Evolutionary conservation across 768 basidiomycete genomes (phyloP).

Genomic region (Rossbeevera mucosa): DNA sequence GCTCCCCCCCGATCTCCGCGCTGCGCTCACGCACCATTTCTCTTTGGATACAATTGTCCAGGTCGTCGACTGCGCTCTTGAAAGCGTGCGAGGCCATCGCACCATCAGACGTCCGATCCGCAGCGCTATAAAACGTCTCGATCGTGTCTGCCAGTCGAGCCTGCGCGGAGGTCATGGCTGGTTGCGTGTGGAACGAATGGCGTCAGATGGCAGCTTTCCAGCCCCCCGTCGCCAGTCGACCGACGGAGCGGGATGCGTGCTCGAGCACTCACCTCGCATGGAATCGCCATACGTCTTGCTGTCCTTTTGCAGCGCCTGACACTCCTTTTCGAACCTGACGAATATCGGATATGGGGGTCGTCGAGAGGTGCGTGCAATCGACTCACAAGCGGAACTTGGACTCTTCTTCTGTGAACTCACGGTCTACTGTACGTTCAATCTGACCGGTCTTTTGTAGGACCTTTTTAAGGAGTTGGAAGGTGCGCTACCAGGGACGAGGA

Average conservation of each 20-base stretch:
- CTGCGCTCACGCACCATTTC: slow-evolving; percentile 64
- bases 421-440: slow-evolving; percentile 91
- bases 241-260: background rate
- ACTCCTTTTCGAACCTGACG: slow-evolving; percentile 92
- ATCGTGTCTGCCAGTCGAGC: slow-evolving; percentile 89
- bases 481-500: background rate
- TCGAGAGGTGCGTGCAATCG: background rate
- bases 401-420: slow-evolving; percentile 91
- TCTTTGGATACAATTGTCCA: slow-evolving; percentile 77
- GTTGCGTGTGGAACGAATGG: background rate
- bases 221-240: background rate
- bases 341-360: background rate
- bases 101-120: slow-evolving; percentile 80
- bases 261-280: slow-evolving; percentile 67
- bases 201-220: background rate
- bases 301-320: slow-evolving; percentile 87
- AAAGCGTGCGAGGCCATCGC: slow-evolving; percentile 98
- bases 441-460: slow-evolving; percentile 98
- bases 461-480: slow-evolving; percentile 35
- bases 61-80: slow-evolving; percentile 89
- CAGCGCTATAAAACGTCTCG: slow-evolving; percentile 85
- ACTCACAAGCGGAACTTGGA: slow-evolving; percentile 83
- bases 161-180: slow-evolving; percentile 90
- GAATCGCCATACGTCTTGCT: slow-evolving; percentile 93
- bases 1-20: background rate